phyloP scores from a whole-genome alignment of 2,329 filamentous ascomycete species.

The Aspergillus sp. region DNA sequence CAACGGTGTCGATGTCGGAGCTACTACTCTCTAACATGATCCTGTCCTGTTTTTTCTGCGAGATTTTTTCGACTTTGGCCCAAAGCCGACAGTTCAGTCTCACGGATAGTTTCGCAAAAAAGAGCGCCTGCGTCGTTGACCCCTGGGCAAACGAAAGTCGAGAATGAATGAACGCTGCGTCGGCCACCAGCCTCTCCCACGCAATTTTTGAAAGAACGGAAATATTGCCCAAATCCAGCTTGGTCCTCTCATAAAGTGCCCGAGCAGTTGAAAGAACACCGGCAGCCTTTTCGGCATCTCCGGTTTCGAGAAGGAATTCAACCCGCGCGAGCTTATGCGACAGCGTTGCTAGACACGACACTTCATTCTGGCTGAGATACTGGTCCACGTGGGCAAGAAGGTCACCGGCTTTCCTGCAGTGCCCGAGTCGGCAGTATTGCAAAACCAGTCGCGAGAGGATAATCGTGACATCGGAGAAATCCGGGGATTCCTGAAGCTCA shows the following conservation, averaged over 20 bases:
- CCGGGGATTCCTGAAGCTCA: conserved; percentile 34
- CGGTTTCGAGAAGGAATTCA: conserved; percentile 62
- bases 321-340: conserved; percentile 61
- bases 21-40: conserved; percentile 10
- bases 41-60: conserved; percentile 26
- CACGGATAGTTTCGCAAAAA: conserved; percentile 41
- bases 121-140: conserved; percentile 36
- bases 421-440: conserved; percentile 52
- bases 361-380: conserved; percentile 32
- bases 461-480: conserved; percentile 32
- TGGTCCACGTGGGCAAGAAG: conserved; percentile 51
- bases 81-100: conserved; percentile 43
- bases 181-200: conserved; percentile 47
- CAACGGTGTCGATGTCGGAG: conserved; percentile 27
- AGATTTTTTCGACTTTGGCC: conserved; percentile 41
- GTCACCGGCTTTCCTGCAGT: conserved; percentile 48
- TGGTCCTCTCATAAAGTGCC: conserved; percentile 22
- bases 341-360: conserved; percentile 40
- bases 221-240: conserved; percentile 21
- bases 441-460: conserved; percentile 41
- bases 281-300: conserved; percentile 52
- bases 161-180: conserved; percentile 57
- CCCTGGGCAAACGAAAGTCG: conserved; percentile 52
- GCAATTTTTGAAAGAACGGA: conserved; percentile 32
- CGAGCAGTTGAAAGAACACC: conserved; percentile 23